A percentile compares a stretch with the other conserved stretches of the same genome.
These are phyloP conservation scores for Entomortierella lignicola DNA, from an alignment of 192 early-diverging fungal genomes.

Conservation along the genomic window DNA sequence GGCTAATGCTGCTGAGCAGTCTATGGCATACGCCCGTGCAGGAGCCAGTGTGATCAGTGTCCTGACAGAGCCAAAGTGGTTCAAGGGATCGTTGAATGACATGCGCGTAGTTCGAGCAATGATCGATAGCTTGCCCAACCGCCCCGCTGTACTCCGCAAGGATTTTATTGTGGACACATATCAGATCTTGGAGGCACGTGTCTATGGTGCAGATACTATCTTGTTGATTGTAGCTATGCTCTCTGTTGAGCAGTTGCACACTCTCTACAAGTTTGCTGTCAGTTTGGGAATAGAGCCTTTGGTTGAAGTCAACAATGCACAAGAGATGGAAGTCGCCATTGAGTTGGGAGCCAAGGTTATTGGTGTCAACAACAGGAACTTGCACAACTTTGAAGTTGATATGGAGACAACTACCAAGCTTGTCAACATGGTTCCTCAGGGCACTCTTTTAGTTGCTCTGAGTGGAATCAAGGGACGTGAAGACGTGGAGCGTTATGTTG, in stretches of 20 bases:
- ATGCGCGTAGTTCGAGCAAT: constrained; percentile 87
- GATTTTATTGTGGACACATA: constrained; percentile 98
- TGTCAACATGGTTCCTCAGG: constrained; percentile 81
- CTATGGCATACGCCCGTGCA: constrained; percentile 85
- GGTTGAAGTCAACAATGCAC: constrained; percentile 94
- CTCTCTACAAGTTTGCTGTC: constrained; percentile 81
- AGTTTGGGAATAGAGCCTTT: constrained; percentile 96
- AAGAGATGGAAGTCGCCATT: constrained; percentile 91
- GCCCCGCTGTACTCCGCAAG: constrained; percentile 95
- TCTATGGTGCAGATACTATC: constrained; percentile 95
- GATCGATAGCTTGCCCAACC: constrained; percentile 69
- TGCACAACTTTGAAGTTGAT: constrained; percentile 97
- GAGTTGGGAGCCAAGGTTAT: constrained; percentile 86
- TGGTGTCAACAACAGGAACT: constrained; percentile 98
- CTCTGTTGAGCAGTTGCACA: constrained; percentile 68
- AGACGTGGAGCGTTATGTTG: constrained; percentile 86
- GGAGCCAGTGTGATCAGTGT: constrained; percentile 97
- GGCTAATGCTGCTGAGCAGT: constrained; percentile 91
- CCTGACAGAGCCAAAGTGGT: constrained; percentile 98
- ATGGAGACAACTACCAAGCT: constrained; percentile 84
- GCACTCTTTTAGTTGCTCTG: constrained; percentile 84
- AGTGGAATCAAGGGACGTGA: constrained; percentile 87
- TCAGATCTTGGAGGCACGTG: constrained; percentile 95
- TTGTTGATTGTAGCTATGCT: constrained; percentile 98
- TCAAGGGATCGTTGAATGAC: constrained; percentile 94